Evolutionary conservation across 2,329 filamentous ascomycete species (phyloP).

Genomic region (Claviceps sp.): DNA sequence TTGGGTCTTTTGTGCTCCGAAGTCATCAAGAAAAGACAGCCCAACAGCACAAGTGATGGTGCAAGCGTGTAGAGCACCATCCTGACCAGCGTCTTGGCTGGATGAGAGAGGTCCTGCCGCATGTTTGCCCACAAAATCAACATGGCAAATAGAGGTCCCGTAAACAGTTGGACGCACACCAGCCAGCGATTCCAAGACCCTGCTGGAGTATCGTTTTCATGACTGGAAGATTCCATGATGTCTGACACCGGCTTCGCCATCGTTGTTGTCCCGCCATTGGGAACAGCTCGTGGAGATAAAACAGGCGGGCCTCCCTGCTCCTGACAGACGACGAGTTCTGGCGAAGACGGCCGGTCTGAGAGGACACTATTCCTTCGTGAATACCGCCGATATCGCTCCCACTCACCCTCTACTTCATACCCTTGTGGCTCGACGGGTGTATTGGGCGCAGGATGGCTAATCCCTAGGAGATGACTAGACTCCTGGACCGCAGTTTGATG

Average conservation of each 20-base stretch:
- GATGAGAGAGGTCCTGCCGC: conserved; percentile 41
- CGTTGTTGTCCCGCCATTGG: background rate
- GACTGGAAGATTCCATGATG: conserved; percentile 16
- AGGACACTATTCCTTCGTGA: conserved; percentile 20
- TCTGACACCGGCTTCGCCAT: conserved; percentile 19
- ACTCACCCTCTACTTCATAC: conserved; percentile 37
- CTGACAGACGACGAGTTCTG: conserved; percentile 3
- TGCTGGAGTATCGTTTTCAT: conserved; percentile 27
- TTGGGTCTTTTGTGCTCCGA: conserved; percentile 51
- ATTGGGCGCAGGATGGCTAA: conserved; percentile 20
- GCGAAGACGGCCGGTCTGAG: conserved; percentile 4
- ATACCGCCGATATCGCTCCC: conserved; percentile 43
- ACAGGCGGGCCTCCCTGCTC: conserved; percentile 12
- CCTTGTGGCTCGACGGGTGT: conserved; percentile 21
- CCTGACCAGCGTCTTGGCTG: conserved; percentile 36
- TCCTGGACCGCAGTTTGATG: conserved; percentile 17
- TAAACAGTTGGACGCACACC: conserved; percentile 70
- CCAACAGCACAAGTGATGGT: conserved; percentile 53
- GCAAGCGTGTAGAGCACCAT: conserved; percentile 53
- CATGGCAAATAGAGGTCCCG: conserved; percentile 71
- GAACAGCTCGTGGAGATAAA: conserved; percentile 1
- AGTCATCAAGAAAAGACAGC: conserved; percentile 54
- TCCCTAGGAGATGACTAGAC: conserved; percentile 11
- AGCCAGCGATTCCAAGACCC: conserved; percentile 82
- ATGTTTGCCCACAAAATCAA: conserved; percentile 62